Evolutionary conservation across 306 rosid species (phyloP).

Genomic region (Fragaria vesca): DNA sequence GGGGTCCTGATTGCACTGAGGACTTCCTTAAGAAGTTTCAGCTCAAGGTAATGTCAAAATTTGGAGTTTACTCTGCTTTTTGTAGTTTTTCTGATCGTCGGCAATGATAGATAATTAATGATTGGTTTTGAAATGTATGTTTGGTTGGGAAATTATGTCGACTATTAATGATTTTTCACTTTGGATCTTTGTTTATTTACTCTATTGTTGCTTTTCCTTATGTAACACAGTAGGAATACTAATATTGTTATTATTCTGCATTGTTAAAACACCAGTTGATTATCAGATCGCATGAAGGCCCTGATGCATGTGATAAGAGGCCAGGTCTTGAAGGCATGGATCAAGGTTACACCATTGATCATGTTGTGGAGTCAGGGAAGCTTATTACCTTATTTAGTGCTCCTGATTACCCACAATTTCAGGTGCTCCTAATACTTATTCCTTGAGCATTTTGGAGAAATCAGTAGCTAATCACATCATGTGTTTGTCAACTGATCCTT

Average conservation of each 20-base stretch:
- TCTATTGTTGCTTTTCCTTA: neutral
- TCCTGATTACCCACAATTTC: slow-evolving; percentile 96
- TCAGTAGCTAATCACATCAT: neutral
- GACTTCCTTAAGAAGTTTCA: slow-evolving; percentile 64
- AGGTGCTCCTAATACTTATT: slow-evolving; percentile 36
- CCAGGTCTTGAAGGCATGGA: slow-evolving; percentile 74
- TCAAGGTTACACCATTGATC: slow-evolving; percentile 86
- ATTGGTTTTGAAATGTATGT: neutral
- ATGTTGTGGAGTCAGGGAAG: slow-evolving; percentile 83
- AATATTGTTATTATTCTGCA: slow-evolving; percentile 23
- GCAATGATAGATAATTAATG: neutral
- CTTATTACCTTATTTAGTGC: slow-evolving; percentile 83
- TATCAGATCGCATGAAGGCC: slow-evolving; percentile 94
- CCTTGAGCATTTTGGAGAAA: neutral
- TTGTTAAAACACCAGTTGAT: slow-evolving; percentile 51
- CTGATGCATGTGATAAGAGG: slow-evolving; percentile 91
- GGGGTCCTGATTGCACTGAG: slow-evolving; percentile 92
- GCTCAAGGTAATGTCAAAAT: slow-evolving; percentile 46
- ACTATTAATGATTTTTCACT: neutral
- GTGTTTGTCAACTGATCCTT: neutral
- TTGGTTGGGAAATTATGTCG: neutral
- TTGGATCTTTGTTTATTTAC: neutral
- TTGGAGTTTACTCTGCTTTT: neutral
- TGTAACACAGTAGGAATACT: slow-evolving; percentile 11
- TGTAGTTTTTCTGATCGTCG: neutral